Conservation (phyloP, 345 rosid genomes). For the Citrus mangshanensis region DNA sequence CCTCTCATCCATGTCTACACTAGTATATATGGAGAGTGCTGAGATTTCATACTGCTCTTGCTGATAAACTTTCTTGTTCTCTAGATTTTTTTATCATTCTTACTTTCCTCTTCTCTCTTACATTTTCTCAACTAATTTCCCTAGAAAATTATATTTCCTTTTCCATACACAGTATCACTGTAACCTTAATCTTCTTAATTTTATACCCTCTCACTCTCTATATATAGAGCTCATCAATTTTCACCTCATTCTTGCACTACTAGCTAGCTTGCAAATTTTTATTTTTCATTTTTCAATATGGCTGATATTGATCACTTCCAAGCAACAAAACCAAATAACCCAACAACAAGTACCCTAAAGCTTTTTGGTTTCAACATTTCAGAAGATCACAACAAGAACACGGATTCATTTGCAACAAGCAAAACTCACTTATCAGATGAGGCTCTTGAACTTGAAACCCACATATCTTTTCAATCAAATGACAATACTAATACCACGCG, state of each 20-base stretch:
- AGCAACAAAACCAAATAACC: conserved; percentile 19
- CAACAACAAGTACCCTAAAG: conserved; percentile 37
- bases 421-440: conserved; percentile 15
- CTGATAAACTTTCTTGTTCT: conserved; percentile 1
- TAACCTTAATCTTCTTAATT: neutral
- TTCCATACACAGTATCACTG: neutral
- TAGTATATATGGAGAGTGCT: neutral
- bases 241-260: neutral
- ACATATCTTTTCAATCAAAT: conserved; percentile 7
- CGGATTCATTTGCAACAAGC: neutral
- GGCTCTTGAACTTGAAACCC: conserved; percentile 16
- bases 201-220: conserved; percentile 12
- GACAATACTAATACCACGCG: conserved; percentile 21
- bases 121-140: conserved; percentile 37
- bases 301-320: conserved; percentile 25
- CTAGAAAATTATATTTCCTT: neutral
- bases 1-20: neutral
- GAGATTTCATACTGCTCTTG: neutral
- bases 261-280: neutral
- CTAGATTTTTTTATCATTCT: conserved; percentile 25
- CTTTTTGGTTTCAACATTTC: conserved; percentile 65
- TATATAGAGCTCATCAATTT: conserved; percentile 5
- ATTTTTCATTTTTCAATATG: conserved; percentile 17
- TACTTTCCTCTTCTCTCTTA: conserved; percentile 10
- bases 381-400: conserved; percentile 19